A percentile compares a stretch with the other conserved stretches of the same genome.
Conservation (phyloP, 1,284 basidiomycete species). For the Tylopilus sp. region DNA sequence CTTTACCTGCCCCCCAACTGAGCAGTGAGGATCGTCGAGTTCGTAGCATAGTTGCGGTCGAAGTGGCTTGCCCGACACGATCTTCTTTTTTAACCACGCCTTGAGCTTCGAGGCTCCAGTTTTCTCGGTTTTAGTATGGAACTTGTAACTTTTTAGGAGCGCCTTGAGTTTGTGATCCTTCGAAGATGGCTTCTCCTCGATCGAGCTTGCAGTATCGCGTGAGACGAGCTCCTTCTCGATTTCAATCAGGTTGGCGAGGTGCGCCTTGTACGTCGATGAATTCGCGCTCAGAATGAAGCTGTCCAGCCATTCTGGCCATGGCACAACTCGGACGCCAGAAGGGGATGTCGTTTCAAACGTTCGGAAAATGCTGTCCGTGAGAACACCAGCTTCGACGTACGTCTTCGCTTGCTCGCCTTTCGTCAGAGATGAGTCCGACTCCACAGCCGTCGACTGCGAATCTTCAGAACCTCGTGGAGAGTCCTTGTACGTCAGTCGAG, state of each 20-base stretch:
- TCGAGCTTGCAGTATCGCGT: slow-evolving; percentile 21
- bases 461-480: slow-evolving; percentile 50
- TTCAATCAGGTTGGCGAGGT: slow-evolving; percentile 37
- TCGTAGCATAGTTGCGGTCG: slow-evolving; percentile 39
- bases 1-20: slow-evolving; percentile 41
- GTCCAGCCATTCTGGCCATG: slow-evolving; percentile 41
- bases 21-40: slow-evolving; percentile 34
- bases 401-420: slow-evolving; percentile 19
- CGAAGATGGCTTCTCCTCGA: slow-evolving; percentile 32
- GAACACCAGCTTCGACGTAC: slow-evolving; percentile 24
- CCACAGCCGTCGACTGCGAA: slow-evolving; percentile 50
- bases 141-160: slow-evolving; percentile 39
- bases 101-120: slow-evolving; percentile 48
- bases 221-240: slow-evolving; percentile 37
- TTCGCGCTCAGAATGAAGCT: slow-evolving; percentile 33
- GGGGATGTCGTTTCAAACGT: slow-evolving; percentile 23
- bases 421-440: slow-evolving; percentile 15
- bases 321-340: slow-evolving; percentile 29
- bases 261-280: slow-evolving; percentile 36
- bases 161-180: slow-evolving; percentile 36
- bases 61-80: slow-evolving; percentile 37
- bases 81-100: slow-evolving; percentile 61
- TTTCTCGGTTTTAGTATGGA: slow-evolving; percentile 35
- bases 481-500: slow-evolving; percentile 29
- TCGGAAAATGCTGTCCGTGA: slow-evolving; percentile 20